Base-by-base conservation (phyloP, 2,329 filamentous ascomycete species). In the Hortaea sp. region DNA sequence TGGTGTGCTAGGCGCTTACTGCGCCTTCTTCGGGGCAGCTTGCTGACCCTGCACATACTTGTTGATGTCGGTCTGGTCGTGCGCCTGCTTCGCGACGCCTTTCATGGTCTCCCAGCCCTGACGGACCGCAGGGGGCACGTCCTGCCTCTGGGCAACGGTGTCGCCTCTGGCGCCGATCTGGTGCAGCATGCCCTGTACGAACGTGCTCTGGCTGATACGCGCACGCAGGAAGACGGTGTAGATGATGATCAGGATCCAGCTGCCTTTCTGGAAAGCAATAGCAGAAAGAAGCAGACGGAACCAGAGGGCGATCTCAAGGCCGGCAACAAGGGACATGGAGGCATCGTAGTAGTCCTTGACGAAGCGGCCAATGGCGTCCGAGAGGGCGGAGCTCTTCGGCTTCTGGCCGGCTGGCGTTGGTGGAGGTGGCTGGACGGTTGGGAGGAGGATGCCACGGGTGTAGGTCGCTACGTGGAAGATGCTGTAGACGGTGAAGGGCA, bases 401-500 rank as follows among this genome's bases (percentile, higher is more conserved):
- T 65, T 84, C 48, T 79, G 76, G 38, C 77, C 73, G 35, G 77
- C 68, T 9, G 60, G 56, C 32, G 77, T 68, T 32, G 72, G 60
- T 53, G 72, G 65, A 40, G 81, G 76, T 11, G 88, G 86, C 61
- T 84, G 76, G 59, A 98, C 64, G 53, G 86, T 88, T 50, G 92
- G 92, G 59, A 98, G 85, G 55, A 98, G 71, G 73, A 94, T 94
- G 66, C 85, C 85, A 67, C 92, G 88, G 55, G 85, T 86, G 72
- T 98, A 98, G 55, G 92, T 97, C 51, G 89, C 87, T 57, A 97
- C 88, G 72, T 98, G 92, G 82, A 98, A 98, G 69, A 97, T 70
- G 49, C 90, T 97, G 79, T 97, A 98, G 69, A 98, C 87, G 58
- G 82, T 83, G 73, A 95, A 98, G 29, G 92, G 92, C 46, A 95